phyloP scores from a whole-genome alignment of 2,329 filamentous ascomycete species.

The Neophaeococcomyces aloes region DNA sequence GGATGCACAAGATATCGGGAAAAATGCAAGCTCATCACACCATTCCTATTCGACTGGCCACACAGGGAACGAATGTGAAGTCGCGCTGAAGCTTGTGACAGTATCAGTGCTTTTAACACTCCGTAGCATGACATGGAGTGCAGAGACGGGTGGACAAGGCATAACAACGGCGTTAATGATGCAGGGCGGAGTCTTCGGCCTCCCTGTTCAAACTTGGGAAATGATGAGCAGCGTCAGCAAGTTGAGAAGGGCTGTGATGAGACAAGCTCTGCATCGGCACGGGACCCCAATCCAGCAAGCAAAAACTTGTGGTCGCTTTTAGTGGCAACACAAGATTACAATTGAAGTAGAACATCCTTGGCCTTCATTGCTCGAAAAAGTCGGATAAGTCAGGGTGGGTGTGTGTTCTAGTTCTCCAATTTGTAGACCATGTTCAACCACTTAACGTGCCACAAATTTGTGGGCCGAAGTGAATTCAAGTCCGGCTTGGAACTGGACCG shows the following conservation, averaged over 20 bases:
- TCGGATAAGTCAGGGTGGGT: constrained; percentile 4
- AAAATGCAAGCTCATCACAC: constrained; percentile 5
- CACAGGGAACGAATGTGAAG: not conserved
- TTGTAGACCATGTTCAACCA: not conserved
- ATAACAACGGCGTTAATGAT: constrained; percentile 2
- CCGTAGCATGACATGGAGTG: not conserved
- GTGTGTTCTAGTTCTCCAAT: constrained; percentile 1
- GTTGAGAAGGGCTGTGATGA: constrained; percentile 5
- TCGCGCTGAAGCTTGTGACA: constrained; percentile 1
- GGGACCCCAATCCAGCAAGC: not conserved
- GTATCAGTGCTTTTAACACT: not conserved
- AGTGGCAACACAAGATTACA: constrained; percentile 6
- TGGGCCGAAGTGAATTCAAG: too few species aligned
- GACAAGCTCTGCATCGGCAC: constrained; percentile 4
- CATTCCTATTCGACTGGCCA: constrained; percentile 5
- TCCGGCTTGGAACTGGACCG: too few species aligned
- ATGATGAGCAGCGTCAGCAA: constrained; percentile 8
- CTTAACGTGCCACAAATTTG: not conserved
- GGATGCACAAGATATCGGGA: constrained; percentile 1
- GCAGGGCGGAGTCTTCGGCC: constrained; percentile 6
- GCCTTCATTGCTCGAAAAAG: not conserved
- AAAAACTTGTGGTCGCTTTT: constrained; percentile 1
- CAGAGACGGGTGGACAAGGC: not conserved
- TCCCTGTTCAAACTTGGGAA: constrained; percentile 5
- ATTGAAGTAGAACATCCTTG: too few species aligned